Percentiles rank a stretch among this genome's conserved stretches.
These are phyloP conservation scores for Neurospora sp. DNA, from an alignment of 495 filamentous ascomycete genomes.

Conservation along the genomic window DNA sequence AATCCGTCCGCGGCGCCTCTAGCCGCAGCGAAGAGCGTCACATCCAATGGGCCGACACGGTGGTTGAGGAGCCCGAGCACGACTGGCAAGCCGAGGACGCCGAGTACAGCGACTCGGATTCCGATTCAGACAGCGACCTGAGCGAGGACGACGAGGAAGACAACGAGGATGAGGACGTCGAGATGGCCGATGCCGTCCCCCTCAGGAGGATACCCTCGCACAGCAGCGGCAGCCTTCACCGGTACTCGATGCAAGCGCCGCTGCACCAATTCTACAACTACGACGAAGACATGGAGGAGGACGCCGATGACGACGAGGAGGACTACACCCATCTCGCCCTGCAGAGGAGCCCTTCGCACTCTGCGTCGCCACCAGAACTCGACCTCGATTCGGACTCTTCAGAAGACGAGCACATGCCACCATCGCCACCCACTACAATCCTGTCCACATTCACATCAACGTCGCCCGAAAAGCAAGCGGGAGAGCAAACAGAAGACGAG, in stretches of 20 bases:
- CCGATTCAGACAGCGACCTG: conserved; percentile 21
- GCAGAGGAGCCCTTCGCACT: conserved; percentile 62
- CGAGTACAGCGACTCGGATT: conserved; percentile 39
- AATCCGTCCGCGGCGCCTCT: conserved; percentile 72
- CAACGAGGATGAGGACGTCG: conserved; percentile 38
- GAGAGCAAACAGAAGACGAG: background rate
- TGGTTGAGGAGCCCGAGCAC: conserved; percentile 64
- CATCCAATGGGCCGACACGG: conserved; percentile 80
- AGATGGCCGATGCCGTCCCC: conserved; percentile 42
- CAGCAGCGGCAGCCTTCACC: conserved; percentile 12
- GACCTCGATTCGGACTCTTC: conserved; percentile 57
- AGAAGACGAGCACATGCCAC: conserved; percentile 63
- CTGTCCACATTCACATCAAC: conserved; percentile 50
- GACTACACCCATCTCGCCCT: conserved; percentile 62
- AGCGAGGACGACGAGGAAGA: conserved; percentile 22
- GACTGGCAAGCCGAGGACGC: conserved; percentile 60
- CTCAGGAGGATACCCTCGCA: conserved; percentile 36
- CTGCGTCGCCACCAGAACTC: conserved; percentile 61
- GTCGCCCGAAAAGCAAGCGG: background rate
- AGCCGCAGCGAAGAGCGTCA: conserved; percentile 48
- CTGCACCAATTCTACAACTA: conserved; percentile 5
- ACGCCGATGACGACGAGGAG: conserved; percentile 56
- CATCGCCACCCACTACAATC: conserved; percentile 63
- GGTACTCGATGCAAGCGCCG: conserved; percentile 6
- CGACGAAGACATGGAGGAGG: conserved; percentile 52